Conservation (phyloP, 2,329 filamentous ascomycete species). For the Amauroascus verrucosus region DNA sequence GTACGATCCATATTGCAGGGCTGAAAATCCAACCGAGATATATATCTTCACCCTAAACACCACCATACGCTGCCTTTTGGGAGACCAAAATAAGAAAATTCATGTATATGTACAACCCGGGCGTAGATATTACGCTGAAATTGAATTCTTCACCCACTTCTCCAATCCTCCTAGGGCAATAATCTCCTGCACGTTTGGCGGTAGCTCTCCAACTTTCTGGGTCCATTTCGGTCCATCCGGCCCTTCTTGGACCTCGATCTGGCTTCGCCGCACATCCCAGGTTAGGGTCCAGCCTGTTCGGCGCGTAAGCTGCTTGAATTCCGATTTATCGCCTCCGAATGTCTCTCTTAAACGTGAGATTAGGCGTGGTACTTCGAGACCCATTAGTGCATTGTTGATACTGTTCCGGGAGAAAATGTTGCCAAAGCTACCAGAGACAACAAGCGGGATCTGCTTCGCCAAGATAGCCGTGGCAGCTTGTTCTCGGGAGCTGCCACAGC, state of each 20-base stretch:
- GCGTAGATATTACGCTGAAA: slow-evolving; percentile 26
- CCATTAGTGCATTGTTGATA: slow-evolving; percentile 34
- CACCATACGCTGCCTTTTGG: neutral
- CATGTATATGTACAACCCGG: neutral
- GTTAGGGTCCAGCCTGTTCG: slow-evolving; percentile 73
- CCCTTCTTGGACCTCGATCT: slow-evolving; percentile 61
- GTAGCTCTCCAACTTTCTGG: slow-evolving; percentile 71
- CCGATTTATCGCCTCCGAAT: slow-evolving; percentile 27
- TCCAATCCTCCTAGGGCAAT: slow-evolving; percentile 68
- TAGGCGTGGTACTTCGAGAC: slow-evolving; percentile 30
- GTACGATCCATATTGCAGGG: neutral
- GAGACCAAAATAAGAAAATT: neutral
- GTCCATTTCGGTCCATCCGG: slow-evolving; percentile 58
- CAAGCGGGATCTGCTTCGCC: slow-evolving; percentile 67
- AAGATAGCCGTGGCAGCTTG: slow-evolving; percentile 82
- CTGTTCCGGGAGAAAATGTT: slow-evolving; percentile 66
- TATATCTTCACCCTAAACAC: neutral
- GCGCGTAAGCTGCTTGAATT: slow-evolving; percentile 52
- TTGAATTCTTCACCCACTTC: slow-evolving; percentile 69
- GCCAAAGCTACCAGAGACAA: slow-evolving; percentile 69
- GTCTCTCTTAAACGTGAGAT: slow-evolving; percentile 26
- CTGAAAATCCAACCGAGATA: neutral
- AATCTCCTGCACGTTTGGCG: slow-evolving; percentile 77
- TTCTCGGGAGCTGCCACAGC: slow-evolving; percentile 69
- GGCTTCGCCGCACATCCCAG: slow-evolving; percentile 68